phyloP scores from a whole-genome alignment of 2,329 filamentous ascomycete species.

The Aspergillaceae sp. region DNA sequence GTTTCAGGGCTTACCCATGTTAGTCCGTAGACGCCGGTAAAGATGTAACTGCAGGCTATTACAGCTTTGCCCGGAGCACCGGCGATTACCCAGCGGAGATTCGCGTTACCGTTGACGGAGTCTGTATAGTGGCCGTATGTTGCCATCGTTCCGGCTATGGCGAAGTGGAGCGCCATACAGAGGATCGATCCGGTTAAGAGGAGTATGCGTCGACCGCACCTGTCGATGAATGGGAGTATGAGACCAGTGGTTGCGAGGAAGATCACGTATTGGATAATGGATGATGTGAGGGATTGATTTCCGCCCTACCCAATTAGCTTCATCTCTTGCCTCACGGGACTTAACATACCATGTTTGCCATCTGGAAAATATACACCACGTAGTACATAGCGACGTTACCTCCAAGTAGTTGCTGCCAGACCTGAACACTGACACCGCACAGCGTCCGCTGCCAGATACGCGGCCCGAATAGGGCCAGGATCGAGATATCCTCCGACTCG shows the following conservation, averaged over 20 bases:
- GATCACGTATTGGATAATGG: slow-evolving; percentile 50
- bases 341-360: slow-evolving; percentile 44
- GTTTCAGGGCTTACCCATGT: slow-evolving; percentile 21
- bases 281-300: slow-evolving; percentile 42
- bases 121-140: slow-evolving; percentile 39
- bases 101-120: slow-evolving; percentile 40
- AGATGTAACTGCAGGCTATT: slow-evolving; percentile 56
- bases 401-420: slow-evolving; percentile 50
- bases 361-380: slow-evolving; percentile 52
- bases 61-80: slow-evolving; percentile 48
- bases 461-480: slow-evolving; percentile 38
- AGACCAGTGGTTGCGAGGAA: slow-evolving; percentile 46
- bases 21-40: slow-evolving; percentile 27
- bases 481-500: slow-evolving; percentile 25
- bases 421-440: slow-evolving; percentile 46
- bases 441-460: slow-evolving; percentile 45
- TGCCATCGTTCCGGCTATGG: slow-evolving; percentile 47
- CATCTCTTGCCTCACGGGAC: not conserved
- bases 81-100: slow-evolving; percentile 40
- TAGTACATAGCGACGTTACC: slow-evolving; percentile 54
- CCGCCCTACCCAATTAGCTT: slow-evolving; percentile 18
- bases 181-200: slow-evolving; percentile 40
- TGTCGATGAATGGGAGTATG: slow-evolving; percentile 45
- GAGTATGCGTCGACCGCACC: slow-evolving; percentile 41
- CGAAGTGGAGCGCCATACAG: slow-evolving; percentile 44